These are phyloP conservation scores for Microbotryum saponariae DNA, from an alignment of 1,284 basidiomycete species.

Conservation along the genomic window DNA sequence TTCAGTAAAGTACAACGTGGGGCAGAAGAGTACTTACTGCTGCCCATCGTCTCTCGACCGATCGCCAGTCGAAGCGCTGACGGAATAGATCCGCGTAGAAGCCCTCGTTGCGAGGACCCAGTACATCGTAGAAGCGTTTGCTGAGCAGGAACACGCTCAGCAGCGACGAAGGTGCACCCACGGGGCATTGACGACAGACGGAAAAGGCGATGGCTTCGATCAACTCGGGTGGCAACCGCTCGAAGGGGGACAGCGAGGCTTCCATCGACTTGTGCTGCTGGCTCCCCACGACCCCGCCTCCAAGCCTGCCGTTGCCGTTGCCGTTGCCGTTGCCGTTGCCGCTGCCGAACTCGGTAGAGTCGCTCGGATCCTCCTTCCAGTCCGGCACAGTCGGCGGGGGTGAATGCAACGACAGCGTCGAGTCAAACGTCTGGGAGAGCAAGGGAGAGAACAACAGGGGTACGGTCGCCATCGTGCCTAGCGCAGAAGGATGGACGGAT, in stretches of 20 bases:
- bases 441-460: neutral
- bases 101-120: conserved; percentile 42
- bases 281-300: neutral
- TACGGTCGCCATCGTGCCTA: too few species aligned
- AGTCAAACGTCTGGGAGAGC: conserved; percentile 1
- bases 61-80: conserved; percentile 43
- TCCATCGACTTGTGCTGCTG: too few species aligned
- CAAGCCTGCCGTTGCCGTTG: neutral
- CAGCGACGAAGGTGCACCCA: conserved; percentile 16
- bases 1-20: neutral
- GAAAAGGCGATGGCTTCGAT: conserved; percentile 39
- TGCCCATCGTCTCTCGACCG: conserved; percentile 33
- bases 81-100: conserved; percentile 43
- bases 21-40: conserved; percentile 27
- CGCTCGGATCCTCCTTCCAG: neutral
- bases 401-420: neutral
- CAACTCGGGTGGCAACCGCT: conserved; percentile 26
- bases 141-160: conserved; percentile 16
- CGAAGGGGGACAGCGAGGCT: conserved; percentile 8
- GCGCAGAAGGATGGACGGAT: too few species aligned
- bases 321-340: neutral
- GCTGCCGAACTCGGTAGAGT: neutral
- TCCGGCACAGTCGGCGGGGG: neutral
- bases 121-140: conserved; percentile 36
- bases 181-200: conserved; percentile 19